phyloP scores from a whole-genome alignment of 306 rosid genomes.

The Sindora glabra region DNA sequence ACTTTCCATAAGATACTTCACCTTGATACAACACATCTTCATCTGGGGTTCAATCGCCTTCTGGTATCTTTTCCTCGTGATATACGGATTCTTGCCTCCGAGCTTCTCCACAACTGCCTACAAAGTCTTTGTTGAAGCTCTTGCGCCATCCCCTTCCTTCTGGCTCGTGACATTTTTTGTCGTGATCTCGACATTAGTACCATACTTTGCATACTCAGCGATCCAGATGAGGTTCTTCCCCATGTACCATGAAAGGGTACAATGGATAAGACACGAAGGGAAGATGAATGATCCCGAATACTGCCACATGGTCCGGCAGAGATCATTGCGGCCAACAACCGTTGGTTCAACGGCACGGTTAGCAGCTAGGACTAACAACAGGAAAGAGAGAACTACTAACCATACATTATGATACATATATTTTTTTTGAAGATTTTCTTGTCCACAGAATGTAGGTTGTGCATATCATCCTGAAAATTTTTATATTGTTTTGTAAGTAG shows the following conservation, averaged over 20 bases:
- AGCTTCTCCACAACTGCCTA: conserved; percentile 51
- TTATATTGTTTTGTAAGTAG: not conserved
- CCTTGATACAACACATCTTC: conserved; percentile 76
- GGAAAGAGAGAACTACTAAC: conserved; percentile 16
- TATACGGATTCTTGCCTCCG: conserved; percentile 58
- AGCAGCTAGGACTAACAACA: conserved; percentile 44
- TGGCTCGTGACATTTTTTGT: conserved; percentile 69
- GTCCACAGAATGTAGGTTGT: conserved; percentile 10
- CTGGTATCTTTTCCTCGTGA: conserved; percentile 75
- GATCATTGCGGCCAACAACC: conserved; percentile 34
- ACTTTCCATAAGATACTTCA: conserved; percentile 76
- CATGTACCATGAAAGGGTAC: conserved; percentile 62
- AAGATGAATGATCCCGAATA: conserved; percentile 52
- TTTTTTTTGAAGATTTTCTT: conserved; percentile 5
- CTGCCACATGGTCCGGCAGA: conserved; percentile 43
- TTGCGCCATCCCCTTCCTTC: conserved; percentile 63
- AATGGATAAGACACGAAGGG: conserved; percentile 69
- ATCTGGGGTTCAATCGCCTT: conserved; percentile 83
- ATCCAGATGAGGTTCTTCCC: conserved; percentile 83
- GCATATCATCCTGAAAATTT: conserved; percentile 1
- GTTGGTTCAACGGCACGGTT: conserved; percentile 80
- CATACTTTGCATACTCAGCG: conserved; percentile 65
- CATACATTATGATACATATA: conserved; percentile 22
- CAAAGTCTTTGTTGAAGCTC: conserved; percentile 64
- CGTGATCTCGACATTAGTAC: conserved; percentile 59